Evolutionary conservation across 169 alveolate genomes (phyloP), one percentile per base, ranked within the genome.

Genomic region (Cytauxzoon felis): DNA sequence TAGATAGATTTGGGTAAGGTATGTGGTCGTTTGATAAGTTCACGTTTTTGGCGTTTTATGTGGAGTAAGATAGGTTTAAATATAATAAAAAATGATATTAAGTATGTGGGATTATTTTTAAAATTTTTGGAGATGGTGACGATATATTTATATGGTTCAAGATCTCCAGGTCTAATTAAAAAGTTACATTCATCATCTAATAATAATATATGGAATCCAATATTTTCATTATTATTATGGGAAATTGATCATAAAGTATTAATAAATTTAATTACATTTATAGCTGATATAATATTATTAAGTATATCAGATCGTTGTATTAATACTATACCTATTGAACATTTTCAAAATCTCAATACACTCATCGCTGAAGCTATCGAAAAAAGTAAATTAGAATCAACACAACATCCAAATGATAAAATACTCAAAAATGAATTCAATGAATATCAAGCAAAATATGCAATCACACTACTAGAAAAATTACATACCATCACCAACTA

Each of bases 1-100:
- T 26, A 59, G 69, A 57, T 63, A 19, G 65, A 63, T 23, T 51
- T 73, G 26, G 26, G 56, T 19, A 19, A 33, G 8, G 27, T 73
- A 24, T 73, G 84, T 54, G 41, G 52, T 57, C 61, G 71, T 40
- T 63, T 73, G 49, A 24, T 73, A 16, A 42, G 66, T 26, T 73
- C 84, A 7, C 33, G 38, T 5, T 54, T 73, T 26, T 73, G 84
- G 84, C 19, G 61, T 34, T 34, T 59, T 56, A 73, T 73, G 78
- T 73, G 84, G 84, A 32, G 29, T 5, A 48, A 73, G 21, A 52
- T 73, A 0, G 82, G 75, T 6, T 58, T 60, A 3, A 21, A 48
- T 23, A 43, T 71, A 29, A 73, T 57, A 34, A 5, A n/a, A 3
- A 16, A 47, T 13, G 42, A 30, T 26, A 36, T 58, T 6, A 54